phyloP scores from a whole-genome alignment of 163 green algal genomes.

The Volvox carteri region DNA sequence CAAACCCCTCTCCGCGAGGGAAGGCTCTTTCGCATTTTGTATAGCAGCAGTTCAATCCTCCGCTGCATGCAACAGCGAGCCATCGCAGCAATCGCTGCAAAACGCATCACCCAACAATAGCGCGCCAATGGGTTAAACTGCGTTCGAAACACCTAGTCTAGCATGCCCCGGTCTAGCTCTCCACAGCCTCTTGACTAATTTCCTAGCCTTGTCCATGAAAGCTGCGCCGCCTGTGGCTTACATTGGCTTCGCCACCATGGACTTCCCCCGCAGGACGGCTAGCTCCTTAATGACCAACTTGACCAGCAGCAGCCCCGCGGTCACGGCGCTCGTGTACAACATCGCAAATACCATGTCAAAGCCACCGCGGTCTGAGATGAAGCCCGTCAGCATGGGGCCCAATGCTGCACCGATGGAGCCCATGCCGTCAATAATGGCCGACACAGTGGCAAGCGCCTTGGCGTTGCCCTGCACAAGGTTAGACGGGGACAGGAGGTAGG shows the following conservation, averaged over 20 bases:
- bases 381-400: constrained; percentile 92
- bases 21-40: no score
- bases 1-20: no score
- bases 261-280: constrained; percentile 1
- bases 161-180: no score
- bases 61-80: no score
- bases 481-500: not conserved
- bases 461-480: constrained; percentile 78
- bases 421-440: constrained; percentile 98
- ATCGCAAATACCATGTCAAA: constrained; percentile 94
- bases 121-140: no score
- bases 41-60: no score
- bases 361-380: constrained; percentile 84
- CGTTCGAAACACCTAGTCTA: no score
- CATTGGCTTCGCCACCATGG: constrained; percentile 22
- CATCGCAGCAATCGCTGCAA: not conserved
- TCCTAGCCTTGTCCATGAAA: no score
- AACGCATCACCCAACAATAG: no score
- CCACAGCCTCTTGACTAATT: no score
- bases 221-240: no score
- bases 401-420: constrained; percentile 93
- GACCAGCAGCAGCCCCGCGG: constrained; percentile 81
- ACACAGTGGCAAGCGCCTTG: constrained; percentile 95
- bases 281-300: constrained; percentile 73
- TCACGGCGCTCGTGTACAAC: constrained; percentile 83